Evolutionary conservation across 805 yeast species (phyloP).

Genomic region (Metschnikowia vanudenii): DNA sequence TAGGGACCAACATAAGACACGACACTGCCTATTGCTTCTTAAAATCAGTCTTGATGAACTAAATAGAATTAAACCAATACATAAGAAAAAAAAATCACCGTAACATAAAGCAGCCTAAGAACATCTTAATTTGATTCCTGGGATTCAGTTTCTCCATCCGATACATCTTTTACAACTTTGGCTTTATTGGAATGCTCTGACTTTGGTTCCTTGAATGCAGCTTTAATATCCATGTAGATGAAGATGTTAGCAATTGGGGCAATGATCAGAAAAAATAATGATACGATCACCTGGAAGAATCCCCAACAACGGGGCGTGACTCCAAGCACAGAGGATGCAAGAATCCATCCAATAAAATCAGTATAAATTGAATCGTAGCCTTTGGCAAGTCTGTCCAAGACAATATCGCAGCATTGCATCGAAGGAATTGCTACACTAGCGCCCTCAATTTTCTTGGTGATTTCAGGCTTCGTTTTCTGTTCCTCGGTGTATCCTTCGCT

Average conservation of each 20-base stretch:
- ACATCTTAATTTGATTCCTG: neutral
- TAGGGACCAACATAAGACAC: too few species aligned
- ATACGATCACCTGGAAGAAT: conserved; percentile 41
- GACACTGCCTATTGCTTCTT: too few species aligned
- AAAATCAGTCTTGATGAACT: too few species aligned
- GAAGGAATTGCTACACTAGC: conserved; percentile 69
- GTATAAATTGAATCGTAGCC: conserved; percentile 80
- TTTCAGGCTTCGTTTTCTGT: conserved; percentile 78
- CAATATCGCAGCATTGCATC: conserved; percentile 59
- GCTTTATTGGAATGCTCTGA: neutral
- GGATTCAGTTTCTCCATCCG: neutral
- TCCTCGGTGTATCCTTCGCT: conserved; percentile 87
- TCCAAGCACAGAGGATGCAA: conserved; percentile 67
- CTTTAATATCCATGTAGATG: conserved; percentile 51
- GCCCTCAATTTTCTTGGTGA: conserved; percentile 84
- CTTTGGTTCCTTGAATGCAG: conserved; percentile 42
- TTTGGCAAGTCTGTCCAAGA: conserved; percentile 51
- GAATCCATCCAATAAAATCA: conserved; percentile 81
- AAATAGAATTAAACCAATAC: too few species aligned
- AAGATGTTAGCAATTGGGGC: conserved; percentile 55
- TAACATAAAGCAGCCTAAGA: too few species aligned
- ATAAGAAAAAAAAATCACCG: too few species aligned
- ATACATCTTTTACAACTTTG: neutral
- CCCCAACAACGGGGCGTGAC: conserved; percentile 64
- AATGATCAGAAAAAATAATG: conserved; percentile 35